phyloP scores from a whole-genome alignment of 2,329 filamentous ascomycete genomes.

The Fusarium kyushuense region DNA sequence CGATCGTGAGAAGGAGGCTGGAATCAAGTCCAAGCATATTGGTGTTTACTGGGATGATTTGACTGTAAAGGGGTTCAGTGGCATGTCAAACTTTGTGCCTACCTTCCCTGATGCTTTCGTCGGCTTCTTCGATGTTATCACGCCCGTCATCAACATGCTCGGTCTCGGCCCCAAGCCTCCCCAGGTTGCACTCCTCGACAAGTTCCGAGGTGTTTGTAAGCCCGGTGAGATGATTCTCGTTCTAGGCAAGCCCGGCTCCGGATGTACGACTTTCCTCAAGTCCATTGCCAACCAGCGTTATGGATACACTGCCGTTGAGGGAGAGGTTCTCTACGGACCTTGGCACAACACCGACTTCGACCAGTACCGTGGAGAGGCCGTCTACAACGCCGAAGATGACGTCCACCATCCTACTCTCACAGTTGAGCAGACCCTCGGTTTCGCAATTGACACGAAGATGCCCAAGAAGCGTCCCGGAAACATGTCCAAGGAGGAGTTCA shows the following conservation, averaged over 20 bases:
- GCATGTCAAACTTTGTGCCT: constrained; percentile 76
- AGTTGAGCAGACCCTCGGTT: constrained; percentile 87
- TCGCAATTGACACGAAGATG: constrained; percentile 86
- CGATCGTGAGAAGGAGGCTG: constrained; percentile 77
- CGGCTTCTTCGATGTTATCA: constrained; percentile 80
- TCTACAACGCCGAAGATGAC: constrained; percentile 85
- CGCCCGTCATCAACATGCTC: constrained; percentile 72
- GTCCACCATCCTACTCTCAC: constrained; percentile 87
- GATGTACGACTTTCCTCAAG: constrained; percentile 77
- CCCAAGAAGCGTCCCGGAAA: constrained; percentile 83
- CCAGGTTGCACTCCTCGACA: constrained; percentile 79
- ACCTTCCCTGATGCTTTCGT: constrained; percentile 84
- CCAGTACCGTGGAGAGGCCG: constrained; percentile 81
- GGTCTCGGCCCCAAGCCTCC: constrained; percentile 75
- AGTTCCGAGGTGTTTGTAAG: constrained; percentile 77
- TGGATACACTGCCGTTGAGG: constrained; percentile 67
- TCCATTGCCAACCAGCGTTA: constrained; percentile 74
- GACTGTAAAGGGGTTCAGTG: constrained; percentile 80
- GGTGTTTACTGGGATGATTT: constrained; percentile 83
- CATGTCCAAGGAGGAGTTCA: constrained; percentile 79
- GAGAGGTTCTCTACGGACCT: constrained; percentile 82
- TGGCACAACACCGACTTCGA: constrained; percentile 79
- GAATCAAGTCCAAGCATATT: constrained; percentile 84
- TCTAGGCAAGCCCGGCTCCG: constrained; percentile 79
- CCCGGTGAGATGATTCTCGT: constrained; percentile 92